Evolutionary conservation across 2,329 filamentous ascomycete species (phyloP).

Genomic region (Trichoderma sp.): DNA sequence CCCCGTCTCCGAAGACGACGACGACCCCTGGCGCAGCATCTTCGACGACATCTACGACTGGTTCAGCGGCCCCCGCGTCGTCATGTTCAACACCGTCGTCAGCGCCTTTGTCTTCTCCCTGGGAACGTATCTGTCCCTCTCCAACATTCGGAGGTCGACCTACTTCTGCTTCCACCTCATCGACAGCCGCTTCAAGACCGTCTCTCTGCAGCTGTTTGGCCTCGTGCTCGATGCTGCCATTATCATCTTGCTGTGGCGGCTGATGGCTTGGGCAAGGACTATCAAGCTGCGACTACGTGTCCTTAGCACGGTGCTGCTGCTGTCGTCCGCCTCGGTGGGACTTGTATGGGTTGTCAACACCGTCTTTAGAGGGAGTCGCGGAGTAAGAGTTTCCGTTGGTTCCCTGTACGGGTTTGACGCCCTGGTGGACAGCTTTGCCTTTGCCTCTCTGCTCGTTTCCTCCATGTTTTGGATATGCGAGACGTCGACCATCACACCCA

Average conservation of each 20-base stretch:
- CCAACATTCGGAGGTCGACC: constrained; percentile 49
- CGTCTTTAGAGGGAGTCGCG: constrained; percentile 35
- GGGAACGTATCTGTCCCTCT: constrained; percentile 47
- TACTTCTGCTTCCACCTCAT: constrained; percentile 53
- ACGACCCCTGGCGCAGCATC: constrained; percentile 53
- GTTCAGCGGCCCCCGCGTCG: constrained; percentile 48
- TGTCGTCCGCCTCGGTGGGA: constrained; percentile 45
- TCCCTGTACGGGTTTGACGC: constrained; percentile 54
- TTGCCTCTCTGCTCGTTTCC: constrained; percentile 50
- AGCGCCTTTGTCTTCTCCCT: constrained; percentile 46
- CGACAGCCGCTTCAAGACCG: constrained; percentile 44
- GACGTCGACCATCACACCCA: constrained; percentile 48
- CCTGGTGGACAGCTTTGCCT: constrained; percentile 50
- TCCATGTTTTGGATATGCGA: constrained; percentile 52
- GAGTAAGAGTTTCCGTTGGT: constrained; percentile 42
- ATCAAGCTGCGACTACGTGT: constrained; percentile 51
- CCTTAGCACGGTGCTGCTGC: constrained; percentile 47
- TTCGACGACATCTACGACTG: constrained; percentile 53
- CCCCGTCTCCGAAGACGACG: constrained; percentile 40
- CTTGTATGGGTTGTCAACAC: constrained; percentile 43
- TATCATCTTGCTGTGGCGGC: constrained; percentile 53
- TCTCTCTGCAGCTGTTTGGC: constrained; percentile 49
- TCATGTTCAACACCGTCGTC: constrained; percentile 42
- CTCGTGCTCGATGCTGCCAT: constrained; percentile 52
- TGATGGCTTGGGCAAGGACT: constrained; percentile 55